phyloP scores from a whole-genome alignment of 306 rosid species.

The Prinsepia uniflora region DNA sequence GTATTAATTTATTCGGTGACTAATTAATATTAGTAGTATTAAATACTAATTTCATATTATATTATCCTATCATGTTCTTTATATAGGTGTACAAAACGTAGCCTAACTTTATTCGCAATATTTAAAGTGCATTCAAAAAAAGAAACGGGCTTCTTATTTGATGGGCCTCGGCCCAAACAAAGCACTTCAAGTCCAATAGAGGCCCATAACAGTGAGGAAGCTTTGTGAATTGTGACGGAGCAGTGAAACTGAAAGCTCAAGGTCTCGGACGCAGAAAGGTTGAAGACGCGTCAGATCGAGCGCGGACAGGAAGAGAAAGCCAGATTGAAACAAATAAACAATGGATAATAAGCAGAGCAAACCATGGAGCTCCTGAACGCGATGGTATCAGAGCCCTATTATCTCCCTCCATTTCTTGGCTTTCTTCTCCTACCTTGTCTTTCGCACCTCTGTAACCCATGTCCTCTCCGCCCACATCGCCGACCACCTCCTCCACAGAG shows the following conservation, averaged over 20 bases:
- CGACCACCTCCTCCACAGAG: constrained; percentile 56
- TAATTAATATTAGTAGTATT: no score
- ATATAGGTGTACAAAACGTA: no score
- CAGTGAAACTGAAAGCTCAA: background rate
- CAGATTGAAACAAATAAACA: constrained; percentile 1
- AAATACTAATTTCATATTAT: no score
- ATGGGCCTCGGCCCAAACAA: background rate
- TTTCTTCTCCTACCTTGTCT: constrained; percentile 68
- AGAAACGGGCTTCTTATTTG: background rate
- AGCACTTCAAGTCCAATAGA: background rate
- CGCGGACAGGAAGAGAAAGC: background rate
- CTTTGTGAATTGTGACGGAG: background rate
- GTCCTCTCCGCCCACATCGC: constrained; percentile 41
- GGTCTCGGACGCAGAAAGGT: no score
- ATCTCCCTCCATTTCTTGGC: constrained; percentile 63
- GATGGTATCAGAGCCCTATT: constrained; percentile 73
- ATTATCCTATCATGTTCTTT: no score
- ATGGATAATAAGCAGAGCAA: constrained; percentile 34
- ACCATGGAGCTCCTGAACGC: constrained; percentile 48
- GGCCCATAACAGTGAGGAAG: background rate
- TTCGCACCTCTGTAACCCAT: constrained; percentile 55
- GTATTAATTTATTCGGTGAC: no score
- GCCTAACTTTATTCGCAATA: no score
- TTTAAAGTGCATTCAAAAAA: background rate
- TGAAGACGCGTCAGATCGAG: constrained; percentile 8